Percentiles rank a stretch among this genome's conserved stretches.
These are phyloP conservation scores for Plenodomus biglobosus DNA, from an alignment of 2,329 filamentous ascomycete genomes.

Conservation along the genomic window DNA sequence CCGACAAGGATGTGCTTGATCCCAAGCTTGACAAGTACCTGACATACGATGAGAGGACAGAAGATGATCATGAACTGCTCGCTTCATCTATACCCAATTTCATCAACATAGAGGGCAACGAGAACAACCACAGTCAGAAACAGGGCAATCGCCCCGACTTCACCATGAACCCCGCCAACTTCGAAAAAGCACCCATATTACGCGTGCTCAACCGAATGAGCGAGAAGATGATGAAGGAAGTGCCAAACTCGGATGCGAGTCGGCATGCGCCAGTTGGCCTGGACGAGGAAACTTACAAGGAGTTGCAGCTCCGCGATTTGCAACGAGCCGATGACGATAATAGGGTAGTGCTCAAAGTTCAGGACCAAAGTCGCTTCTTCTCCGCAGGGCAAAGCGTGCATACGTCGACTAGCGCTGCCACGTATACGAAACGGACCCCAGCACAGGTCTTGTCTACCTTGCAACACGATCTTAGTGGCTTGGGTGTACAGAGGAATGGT, in stretches of 20 bases:
- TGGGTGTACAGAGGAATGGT: slow-evolving; percentile 32
- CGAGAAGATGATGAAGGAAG: slow-evolving; percentile 89
- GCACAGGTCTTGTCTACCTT: slow-evolving; percentile 66
- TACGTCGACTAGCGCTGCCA: slow-evolving; percentile 52
- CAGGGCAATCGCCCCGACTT: slow-evolving; percentile 85
- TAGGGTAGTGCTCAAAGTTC: slow-evolving; percentile 81
- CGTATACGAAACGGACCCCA: slow-evolving; percentile 71
- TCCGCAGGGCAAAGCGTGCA: slow-evolving; percentile 53
- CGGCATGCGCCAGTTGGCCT: slow-evolving; percentile 65
- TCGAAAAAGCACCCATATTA: slow-evolving; percentile 83
- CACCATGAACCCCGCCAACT: slow-evolving; percentile 78
- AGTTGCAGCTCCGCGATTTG: slow-evolving; percentile 78
- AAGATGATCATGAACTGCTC: slow-evolving; percentile 47
- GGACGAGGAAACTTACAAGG: slow-evolving; percentile 72
- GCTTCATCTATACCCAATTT: slow-evolving; percentile 77
- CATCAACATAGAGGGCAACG: slow-evolving; percentile 90
- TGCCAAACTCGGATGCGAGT: slow-evolving; percentile 75
- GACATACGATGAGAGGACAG: slow-evolving; percentile 65
- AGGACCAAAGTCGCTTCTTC: slow-evolving; percentile 83
- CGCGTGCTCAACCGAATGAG: slow-evolving; percentile 86
- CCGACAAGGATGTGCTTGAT: slow-evolving; percentile 75
- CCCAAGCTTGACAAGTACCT: slow-evolving; percentile 84
- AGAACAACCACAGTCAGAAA: slow-evolving; percentile 87
- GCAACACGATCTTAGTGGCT: slow-evolving; percentile 61
- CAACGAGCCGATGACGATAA: slow-evolving; percentile 72